Conservation (phyloP, 768 basidiomycete species). For the Chalciporus piperatus region DNA sequence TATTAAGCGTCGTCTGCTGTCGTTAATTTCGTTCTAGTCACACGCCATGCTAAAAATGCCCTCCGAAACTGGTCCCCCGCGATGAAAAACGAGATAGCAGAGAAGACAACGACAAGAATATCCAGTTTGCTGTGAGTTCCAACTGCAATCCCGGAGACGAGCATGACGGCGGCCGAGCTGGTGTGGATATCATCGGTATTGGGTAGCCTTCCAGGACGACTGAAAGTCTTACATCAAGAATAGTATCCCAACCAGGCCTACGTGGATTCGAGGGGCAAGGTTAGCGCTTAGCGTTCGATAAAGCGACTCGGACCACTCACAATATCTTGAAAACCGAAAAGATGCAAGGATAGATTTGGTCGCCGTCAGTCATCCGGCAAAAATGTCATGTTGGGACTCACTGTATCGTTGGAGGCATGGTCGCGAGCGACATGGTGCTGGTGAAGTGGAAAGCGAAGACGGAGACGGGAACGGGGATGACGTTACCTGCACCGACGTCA, state of each 20-base stretch:
- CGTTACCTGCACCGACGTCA: too few species aligned
- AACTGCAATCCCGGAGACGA: constrained; percentile 5
- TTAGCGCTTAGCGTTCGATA: too few species aligned
- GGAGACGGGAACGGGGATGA: too few species aligned
- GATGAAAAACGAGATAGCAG: constrained; percentile 13
- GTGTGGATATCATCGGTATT: not conserved
- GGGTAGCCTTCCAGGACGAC: not conserved
- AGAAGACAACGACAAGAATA: constrained; percentile 11
- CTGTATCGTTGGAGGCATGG: constrained; percentile 15
- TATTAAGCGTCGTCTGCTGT: constrained; percentile 7
- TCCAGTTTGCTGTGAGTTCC: constrained; percentile 17
- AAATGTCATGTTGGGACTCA: constrained; percentile 7
- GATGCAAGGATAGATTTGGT: too few species aligned
- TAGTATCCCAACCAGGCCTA: constrained; percentile 19
- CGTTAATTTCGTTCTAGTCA: constrained; percentile 8
- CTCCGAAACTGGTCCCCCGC: constrained; percentile 22
- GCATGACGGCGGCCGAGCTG: constrained; percentile 21
- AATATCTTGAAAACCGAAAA: constrained; percentile 9
- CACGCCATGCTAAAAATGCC: constrained; percentile 17
- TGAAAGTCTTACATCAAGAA: constrained; percentile 16
- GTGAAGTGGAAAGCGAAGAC: not conserved
- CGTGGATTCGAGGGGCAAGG: not conserved
- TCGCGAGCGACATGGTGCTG: not conserved
- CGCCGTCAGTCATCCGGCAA: not conserved
- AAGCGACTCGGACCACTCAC: constrained; percentile 6